A percentile compares a stretch with the other conserved stretches of the same genome.
Evolutionary conservation across 2,329 filamentous ascomycete species (phyloP).

Genomic region (Chaetomiaceae sp.): DNA sequence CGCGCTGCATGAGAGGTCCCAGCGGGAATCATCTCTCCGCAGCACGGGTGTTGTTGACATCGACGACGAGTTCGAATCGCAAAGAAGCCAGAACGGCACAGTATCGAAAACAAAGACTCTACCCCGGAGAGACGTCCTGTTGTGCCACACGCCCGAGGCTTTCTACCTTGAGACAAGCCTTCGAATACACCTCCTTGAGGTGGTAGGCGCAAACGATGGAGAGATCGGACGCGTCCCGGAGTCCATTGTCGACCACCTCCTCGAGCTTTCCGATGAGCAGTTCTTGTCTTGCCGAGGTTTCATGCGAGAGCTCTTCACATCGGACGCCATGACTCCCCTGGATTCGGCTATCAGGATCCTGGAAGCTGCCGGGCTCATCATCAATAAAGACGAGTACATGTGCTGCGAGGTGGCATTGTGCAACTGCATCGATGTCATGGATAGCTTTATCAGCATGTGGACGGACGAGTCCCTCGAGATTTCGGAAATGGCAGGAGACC

Average conservation of each 20-base stretch:
- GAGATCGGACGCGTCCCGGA: conserved; percentile 49
- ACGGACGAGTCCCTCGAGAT: conserved; percentile 54
- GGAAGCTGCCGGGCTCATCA: conserved; percentile 47
- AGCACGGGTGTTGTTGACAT: conserved; percentile 60
- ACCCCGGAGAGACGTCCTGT: conserved; percentile 42
- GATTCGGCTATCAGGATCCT: conserved; percentile 46
- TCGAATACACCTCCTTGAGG: conserved; percentile 43
- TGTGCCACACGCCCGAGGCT: conserved; percentile 40
- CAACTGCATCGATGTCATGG: conserved; percentile 64
- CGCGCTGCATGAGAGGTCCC: conserved; percentile 31
- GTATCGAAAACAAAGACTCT: conserved; percentile 37
- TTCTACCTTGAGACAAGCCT: conserved; percentile 47
- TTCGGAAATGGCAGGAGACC: conserved; percentile 62
- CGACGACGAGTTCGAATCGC: conserved; percentile 60
- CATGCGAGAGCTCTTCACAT: conserved; percentile 49
- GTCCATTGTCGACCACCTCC: conserved; percentile 46
- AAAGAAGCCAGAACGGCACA: conserved; percentile 46
- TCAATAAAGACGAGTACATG: conserved; percentile 57
- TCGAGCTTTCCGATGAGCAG: conserved; percentile 48
- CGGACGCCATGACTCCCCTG: conserved; percentile 47
- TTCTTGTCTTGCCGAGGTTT: conserved; percentile 49
- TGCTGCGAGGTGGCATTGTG: conserved; percentile 70
- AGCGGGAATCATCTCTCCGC: conserved; percentile 33
- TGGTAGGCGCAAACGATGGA: conserved; percentile 39
- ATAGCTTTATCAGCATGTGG: conserved; percentile 62